Base-by-base conservation (phyloP, 75 land plant species). In the Ceratopteris richardii region DNA sequence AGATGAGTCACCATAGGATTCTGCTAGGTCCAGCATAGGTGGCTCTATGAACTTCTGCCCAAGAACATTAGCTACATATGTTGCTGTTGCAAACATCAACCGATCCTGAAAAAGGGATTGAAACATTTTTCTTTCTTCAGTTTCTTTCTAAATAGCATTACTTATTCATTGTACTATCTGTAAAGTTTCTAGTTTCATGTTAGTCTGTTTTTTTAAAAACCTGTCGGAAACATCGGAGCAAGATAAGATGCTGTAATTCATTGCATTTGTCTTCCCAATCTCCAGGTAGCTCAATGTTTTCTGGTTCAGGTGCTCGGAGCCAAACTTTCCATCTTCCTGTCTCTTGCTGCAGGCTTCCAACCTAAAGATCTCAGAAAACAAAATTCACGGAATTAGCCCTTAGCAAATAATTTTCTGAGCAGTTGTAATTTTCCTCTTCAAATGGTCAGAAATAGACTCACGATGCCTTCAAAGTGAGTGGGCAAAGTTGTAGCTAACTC, bases 221-320 rank as follows among this genome's bases (percentile, higher is more conserved):
- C 70, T 50, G 63, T 27, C 70, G 63, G 64, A 67, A 67, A 39
- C 64, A 67, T 19, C 70, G 70, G 13, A 67, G 56, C 30, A 67
- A 21, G 19, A 67, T 67, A 6, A 67, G 46, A 22, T 54, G 70
- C 44, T 67, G 70, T 24, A 67, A 40, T 5, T 67, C 70, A 67
- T 50, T 67, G 56, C 70, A 67, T 60, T 60, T 67, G n/a, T 67
- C 70, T 50, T 67, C 70, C 63, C 63, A 67, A 16, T 67, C 70
- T 0, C 70, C 70, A 31, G 70, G 70, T 3, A 67, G 44, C 56
- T 67, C 70, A 17, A 46, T 48, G 29, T 59, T 44, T 52, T 67
- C 70, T 50, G 70, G 70, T 29, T 67, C 70, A 22, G 64, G 12
- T 17, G 27, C 24, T 60, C 60, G 59, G 48, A 30, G 60, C 70